Conservation (phyloP, 2,329 filamentous ascomycete genomes). For the Diaporthe ampelina region DNA sequence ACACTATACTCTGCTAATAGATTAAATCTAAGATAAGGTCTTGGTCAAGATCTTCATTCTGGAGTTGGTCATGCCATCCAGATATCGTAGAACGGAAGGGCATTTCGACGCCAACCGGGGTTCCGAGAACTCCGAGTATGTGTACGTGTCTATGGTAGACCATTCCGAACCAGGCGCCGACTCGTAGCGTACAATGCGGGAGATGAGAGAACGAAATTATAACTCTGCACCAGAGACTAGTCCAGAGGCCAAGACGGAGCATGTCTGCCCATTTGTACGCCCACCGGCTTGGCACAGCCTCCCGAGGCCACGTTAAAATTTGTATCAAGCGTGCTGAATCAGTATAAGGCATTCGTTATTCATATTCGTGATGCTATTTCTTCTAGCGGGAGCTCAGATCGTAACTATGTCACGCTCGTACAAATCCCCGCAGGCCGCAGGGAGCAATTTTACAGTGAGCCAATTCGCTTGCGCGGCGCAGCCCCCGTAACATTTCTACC, state of each 20-base stretch:
- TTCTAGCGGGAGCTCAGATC: constrained; percentile 4
- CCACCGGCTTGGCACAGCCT: not conserved
- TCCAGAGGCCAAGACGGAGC: constrained; percentile 3
- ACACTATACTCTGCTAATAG: not conserved
- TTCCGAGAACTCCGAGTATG: not conserved
- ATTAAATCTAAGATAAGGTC: not conserved
- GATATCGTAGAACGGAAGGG: not conserved
- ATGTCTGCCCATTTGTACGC: not conserved
- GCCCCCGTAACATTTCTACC: not conserved
- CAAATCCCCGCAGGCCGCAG: no score
- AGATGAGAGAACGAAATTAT: not conserved
- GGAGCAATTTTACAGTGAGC: not conserved
- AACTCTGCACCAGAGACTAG: not conserved
- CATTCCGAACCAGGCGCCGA: not conserved
- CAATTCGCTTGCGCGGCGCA: not conserved
- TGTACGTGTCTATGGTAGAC: not conserved
- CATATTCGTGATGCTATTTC: not conserved
- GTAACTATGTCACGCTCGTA: not conserved
- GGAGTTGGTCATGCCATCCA: not conserved
- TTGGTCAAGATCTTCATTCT: not conserved
- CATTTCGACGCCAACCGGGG: no score
- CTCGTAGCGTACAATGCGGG: no score
- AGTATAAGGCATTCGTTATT: constrained; percentile 1
- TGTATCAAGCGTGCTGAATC: not conserved
- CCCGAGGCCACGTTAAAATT: not conserved